A percentile compares a stretch with the other conserved stretches of the same genome.
Conservation (phyloP, 805 yeast genomes). For the Kluyveromyces lactis region DNA sequence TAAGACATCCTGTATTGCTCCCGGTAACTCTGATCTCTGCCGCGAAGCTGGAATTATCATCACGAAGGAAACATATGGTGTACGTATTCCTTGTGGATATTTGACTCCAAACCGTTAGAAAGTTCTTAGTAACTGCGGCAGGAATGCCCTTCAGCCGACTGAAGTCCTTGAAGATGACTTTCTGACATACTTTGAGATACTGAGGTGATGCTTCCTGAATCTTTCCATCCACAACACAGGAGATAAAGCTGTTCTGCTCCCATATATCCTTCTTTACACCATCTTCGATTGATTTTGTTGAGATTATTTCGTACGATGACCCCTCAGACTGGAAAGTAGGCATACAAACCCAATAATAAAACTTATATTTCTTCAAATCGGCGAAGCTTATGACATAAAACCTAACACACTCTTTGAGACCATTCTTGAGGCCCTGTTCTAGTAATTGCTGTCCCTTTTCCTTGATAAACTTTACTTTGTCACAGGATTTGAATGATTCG, state of each 20-base stretch:
- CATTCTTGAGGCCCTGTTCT: slow-evolving; percentile 25
- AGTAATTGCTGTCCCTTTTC: slow-evolving; percentile 29
- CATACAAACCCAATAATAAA: slow-evolving; percentile 82
- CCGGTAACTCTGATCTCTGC: slow-evolving; percentile 15
- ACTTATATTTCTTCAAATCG: slow-evolving; percentile 82
- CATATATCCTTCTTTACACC: background rate
- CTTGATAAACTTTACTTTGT: slow-evolving; percentile 53
- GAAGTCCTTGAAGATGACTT: slow-evolving; percentile 35
- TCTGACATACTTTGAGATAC: slow-evolving; percentile 8
- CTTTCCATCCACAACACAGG: slow-evolving; percentile 7
- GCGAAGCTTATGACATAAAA: slow-evolving; percentile 63
- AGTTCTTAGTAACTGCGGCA: slow-evolving; percentile 50
- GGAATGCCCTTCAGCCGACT: slow-evolving; percentile 32
- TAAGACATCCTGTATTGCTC: slow-evolving; percentile 25
- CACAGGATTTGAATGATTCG: slow-evolving; percentile 68
- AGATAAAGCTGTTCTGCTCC: background rate
- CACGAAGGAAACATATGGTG: slow-evolving; percentile 45
- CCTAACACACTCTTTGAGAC: slow-evolving; percentile 14
- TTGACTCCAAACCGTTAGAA: slow-evolving; percentile 41
- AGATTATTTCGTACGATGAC: background rate
- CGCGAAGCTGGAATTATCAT: slow-evolving; percentile 26
- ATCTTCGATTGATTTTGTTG: background rate
- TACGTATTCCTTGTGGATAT: slow-evolving; percentile 83
- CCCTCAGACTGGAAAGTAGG: slow-evolving; percentile 43
- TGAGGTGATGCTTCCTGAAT: slow-evolving; percentile 1